Base-by-base conservation (phyloP, 164 flowering plant species). In the Euptelea pleiosperma region DNA sequence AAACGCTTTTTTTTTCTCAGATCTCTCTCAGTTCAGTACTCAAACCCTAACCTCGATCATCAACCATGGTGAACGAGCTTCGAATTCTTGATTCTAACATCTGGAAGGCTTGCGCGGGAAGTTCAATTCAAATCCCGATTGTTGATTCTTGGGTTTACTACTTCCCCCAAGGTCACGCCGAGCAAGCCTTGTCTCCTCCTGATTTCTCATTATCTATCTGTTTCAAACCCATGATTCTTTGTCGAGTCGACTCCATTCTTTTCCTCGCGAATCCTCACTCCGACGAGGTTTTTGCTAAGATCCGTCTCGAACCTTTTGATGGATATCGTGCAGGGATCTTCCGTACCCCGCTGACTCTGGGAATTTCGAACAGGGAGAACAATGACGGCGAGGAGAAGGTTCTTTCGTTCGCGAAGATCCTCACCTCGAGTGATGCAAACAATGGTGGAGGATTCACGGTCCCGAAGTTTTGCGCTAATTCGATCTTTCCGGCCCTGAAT, bases 371-470 rank as follows among this genome's bases (percentile, higher is more conserved):
- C 51, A 3, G 8, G 41, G 2, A 0, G 61, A 34, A 2, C 6
- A 49, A 2, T 0, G 61, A 25, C 0, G 62, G n/a, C 3, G 72
- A 12, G 0, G 56, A 35, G 39, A 74, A 52, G 48, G 49, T 80
- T 11, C 67, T 63, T 0, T 53, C 85, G 21, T 82, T 75, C 33
- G 69, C 81, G 5, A 90, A 90, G 86, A 56, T 78, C 12, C 68
- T 91, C 29, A 87, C 93, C 1, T 77, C 82, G 9, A 82, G 89
- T 1, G 97, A 91, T 52, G 95, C 93, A 1, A 87, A 87, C 62
- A 91, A 84, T 21, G 97, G 97, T 16, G 97, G 97, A 0, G 97
- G 95, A 0, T 87, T 91, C 67, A 85, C 95, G 14, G 95, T 91
- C 2, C 95, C 95, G 48, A 62, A 84, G 41, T 77, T 67, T 42